Evolutionary conservation across 1,284 basidiomycete species (phyloP).

Genomic region (Cerrena zonata): DNA sequence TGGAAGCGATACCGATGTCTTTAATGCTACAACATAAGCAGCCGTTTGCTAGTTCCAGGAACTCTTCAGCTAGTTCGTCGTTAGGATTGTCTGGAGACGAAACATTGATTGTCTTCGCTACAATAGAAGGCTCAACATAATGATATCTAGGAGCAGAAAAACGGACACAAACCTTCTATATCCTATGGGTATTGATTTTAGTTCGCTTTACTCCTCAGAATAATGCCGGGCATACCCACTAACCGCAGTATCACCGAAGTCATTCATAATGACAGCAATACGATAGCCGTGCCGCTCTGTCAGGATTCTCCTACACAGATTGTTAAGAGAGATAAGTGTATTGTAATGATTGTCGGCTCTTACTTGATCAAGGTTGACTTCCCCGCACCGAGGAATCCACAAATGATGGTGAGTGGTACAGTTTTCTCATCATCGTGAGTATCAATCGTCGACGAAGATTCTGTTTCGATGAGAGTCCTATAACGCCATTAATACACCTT

Average conservation of each 20-base stretch:
- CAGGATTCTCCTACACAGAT: slow-evolving; percentile 64
- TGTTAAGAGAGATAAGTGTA: slow-evolving; percentile 2
- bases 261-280: slow-evolving; percentile 97
- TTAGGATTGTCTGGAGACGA: slow-evolving; percentile 60
- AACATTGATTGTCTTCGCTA: slow-evolving; percentile 74
- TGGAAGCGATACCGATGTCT: slow-evolving; percentile 83
- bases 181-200: slow-evolving; percentile 15
- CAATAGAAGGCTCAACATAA: background rate
- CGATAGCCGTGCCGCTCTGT: slow-evolving; percentile 88
- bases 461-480: slow-evolving; percentile 1
- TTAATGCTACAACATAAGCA: slow-evolving; percentile 94
- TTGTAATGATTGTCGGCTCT: slow-evolving; percentile 13
- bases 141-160: background rate
- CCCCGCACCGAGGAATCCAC: slow-evolving; percentile 86
- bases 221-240: slow-evolving; percentile 21
- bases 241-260: slow-evolving; percentile 81
- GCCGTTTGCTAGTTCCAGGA: slow-evolving; percentile 86
- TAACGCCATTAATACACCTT: background rate
- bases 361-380: slow-evolving; percentile 84
- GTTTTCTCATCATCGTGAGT: slow-evolving; percentile 17
- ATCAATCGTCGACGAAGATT: background rate
- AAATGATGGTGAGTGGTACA: slow-evolving; percentile 85
- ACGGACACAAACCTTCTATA: slow-evolving; percentile 21
- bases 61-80: slow-evolving; percentile 65
- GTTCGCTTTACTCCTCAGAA: background rate